Percentiles rank a stretch among this genome's conserved stretches.
phyloP scores from a whole-genome alignment of 148 eudicot genomes.

The Nepenthes mirabilis region DNA sequence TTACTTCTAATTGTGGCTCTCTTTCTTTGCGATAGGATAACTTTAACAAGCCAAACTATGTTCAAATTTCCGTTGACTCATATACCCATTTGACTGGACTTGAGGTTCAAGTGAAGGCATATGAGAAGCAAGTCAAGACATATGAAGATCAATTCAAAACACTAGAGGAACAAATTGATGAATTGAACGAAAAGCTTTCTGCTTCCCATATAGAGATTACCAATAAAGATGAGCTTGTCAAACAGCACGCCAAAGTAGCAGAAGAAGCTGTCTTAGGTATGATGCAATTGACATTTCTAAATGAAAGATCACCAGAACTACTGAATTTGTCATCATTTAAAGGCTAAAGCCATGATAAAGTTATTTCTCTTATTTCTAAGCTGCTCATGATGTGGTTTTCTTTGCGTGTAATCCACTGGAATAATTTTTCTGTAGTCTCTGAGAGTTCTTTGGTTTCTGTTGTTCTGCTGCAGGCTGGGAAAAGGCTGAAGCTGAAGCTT shows the following conservation, averaged over 20 bases:
- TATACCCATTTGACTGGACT: slow-evolving; percentile 53
- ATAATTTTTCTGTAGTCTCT: too few species aligned
- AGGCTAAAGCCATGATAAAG: background rate
- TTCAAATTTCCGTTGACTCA: slow-evolving; percentile 58
- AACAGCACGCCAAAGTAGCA: slow-evolving; percentile 91
- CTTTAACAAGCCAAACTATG: slow-evolving; percentile 45
- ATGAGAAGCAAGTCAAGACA: slow-evolving; percentile 37
- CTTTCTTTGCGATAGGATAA: slow-evolving; percentile 15
- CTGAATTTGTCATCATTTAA: background rate
- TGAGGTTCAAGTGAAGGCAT: slow-evolving; percentile 34
- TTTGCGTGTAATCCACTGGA: background rate
- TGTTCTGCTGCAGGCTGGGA: slow-evolving; percentile 65
- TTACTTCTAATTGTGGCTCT: background rate
- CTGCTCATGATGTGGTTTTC: background rate
- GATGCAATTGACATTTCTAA: background rate
- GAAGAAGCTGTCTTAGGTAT: slow-evolving; percentile 97
- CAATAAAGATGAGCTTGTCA: slow-evolving; percentile 67
- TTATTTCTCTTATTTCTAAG: background rate
- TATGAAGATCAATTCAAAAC: slow-evolving; percentile 51
- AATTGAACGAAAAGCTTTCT: slow-evolving; percentile 60
- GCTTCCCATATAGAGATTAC: slow-evolving; percentile 64
- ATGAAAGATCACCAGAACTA: background rate
- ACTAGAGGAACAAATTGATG: slow-evolving; percentile 52
- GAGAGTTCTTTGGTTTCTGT: background rate
- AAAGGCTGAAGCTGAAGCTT: slow-evolving; percentile 90